These are phyloP conservation scores for Mycena latifolia DNA, from an alignment of 768 basidiomycete genomes.

Conservation along the genomic window DNA sequence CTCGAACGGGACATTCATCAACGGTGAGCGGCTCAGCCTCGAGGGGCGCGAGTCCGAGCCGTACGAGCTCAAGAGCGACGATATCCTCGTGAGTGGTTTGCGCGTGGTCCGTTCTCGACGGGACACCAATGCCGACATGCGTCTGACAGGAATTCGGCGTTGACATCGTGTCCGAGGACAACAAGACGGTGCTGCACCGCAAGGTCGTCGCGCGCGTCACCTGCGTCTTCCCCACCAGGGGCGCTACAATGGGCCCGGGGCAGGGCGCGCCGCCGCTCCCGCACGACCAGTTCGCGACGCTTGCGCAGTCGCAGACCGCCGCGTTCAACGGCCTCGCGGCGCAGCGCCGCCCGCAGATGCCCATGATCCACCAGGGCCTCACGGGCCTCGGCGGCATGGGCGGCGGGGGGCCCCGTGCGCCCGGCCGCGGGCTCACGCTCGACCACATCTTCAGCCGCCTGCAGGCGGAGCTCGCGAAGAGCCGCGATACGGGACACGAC, in stretches of 20 bases:
- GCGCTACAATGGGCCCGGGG: background rate
- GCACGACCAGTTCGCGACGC: constrained; percentile 30
- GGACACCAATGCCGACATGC: too few species aligned
- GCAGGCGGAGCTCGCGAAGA: constrained; percentile 94
- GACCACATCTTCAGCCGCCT: constrained; percentile 92
- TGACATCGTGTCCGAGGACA: constrained; percentile 98
- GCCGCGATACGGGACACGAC: constrained; percentile 92
- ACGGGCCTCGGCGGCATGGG: constrained; percentile 84
- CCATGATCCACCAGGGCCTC: constrained; percentile 68
- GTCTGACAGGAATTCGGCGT: constrained; percentile 93
- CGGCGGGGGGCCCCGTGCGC: constrained; percentile 69
- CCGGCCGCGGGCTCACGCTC: constrained; percentile 88
- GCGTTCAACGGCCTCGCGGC: constrained; percentile 35
- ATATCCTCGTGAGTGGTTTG: constrained; percentile 83
- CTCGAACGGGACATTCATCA: constrained; percentile 98
- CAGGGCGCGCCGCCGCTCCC: constrained; percentile 21
- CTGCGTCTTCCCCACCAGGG: constrained; percentile 73
- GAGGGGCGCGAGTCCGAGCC: constrained; percentile 95
- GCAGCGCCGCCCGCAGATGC: constrained; percentile 64
- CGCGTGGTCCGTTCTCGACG: background rate
- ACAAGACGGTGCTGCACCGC: constrained; percentile 97
- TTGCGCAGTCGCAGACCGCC: constrained; percentile 1
- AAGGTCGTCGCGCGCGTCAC: constrained; percentile 97
- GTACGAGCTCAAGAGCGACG: constrained; percentile 94
- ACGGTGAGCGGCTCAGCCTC: constrained; percentile 89